phyloP scores from a whole-genome alignment of 805 yeast genomes.

The Ogataea methanolica region DNA sequence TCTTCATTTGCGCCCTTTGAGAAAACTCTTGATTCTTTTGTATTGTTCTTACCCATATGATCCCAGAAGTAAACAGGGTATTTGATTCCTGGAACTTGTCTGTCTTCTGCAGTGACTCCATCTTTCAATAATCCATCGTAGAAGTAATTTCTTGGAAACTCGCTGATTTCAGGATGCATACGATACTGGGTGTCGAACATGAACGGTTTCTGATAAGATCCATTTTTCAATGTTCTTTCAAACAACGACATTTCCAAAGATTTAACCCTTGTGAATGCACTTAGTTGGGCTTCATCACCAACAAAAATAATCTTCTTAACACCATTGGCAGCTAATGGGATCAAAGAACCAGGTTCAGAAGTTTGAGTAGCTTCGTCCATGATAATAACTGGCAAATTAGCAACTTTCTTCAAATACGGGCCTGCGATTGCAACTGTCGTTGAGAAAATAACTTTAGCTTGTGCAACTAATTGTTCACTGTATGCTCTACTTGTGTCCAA shows the following conservation, averaged over 20 bases:
- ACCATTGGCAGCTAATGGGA: constrained; percentile 66
- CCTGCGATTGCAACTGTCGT: constrained; percentile 75
- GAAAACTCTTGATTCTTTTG: constrained; percentile 44
- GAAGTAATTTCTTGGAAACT: constrained; percentile 78
- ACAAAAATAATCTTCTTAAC: constrained; percentile 67
- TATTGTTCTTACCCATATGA: constrained; percentile 38
- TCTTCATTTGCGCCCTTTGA: constrained; percentile 31
- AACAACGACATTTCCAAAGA: constrained; percentile 62
- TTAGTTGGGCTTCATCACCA: constrained; percentile 73
- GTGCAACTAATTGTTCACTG: constrained; percentile 48
- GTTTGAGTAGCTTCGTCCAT: constrained; percentile 81
- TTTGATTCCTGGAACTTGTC: constrained; percentile 41
- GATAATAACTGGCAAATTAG: constrained; percentile 53
- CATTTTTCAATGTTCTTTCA: constrained; percentile 60
- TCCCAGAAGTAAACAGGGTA: constrained; percentile 61
- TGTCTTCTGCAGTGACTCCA: constrained; percentile 54
- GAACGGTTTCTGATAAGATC: constrained; percentile 54
- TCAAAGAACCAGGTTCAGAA: constrained; percentile 65
- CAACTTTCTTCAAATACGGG: constrained; percentile 50
- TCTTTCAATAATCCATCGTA: constrained; percentile 68
- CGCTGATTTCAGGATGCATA: constrained; percentile 91
- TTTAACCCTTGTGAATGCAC: constrained; percentile 67
- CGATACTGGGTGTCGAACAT: constrained; percentile 86
- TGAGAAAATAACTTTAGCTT: constrained; percentile 66
- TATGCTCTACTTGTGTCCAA: constrained; percentile 40